Base-by-base conservation (phyloP, 331 rosid species). In the Phaseolus coccineus region DNA sequence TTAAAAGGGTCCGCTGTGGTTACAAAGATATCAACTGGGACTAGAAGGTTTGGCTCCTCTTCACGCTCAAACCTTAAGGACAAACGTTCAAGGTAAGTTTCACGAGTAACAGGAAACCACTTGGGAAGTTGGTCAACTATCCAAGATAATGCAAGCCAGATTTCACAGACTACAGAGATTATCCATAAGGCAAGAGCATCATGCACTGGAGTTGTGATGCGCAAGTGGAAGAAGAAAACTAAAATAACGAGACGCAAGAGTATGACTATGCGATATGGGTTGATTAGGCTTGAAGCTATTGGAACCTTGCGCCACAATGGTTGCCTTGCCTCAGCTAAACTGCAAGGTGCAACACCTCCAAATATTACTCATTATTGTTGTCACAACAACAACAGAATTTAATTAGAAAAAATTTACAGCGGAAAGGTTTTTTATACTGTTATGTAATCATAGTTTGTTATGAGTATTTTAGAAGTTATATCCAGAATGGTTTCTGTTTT, bases 111-210 rank as follows among this genome's bases (percentile, higher is more conserved):
- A 6, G 98, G 98, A 73, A 81, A 83, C 98, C 98, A 94, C 73
- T 94, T 94, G 58, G 98, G 97, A 82, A 94, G 84, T 61, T 94
- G 98, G 68, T 94, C 97, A 19, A 92, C 89, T 22, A 94, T 76
- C 98, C 98, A 94, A 3, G 98, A 94, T 62, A 94, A 55, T 3
- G 95, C 96, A 53, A 94, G 88, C 97, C 98, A 94, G 64, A 88
- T 81, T 86, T 94, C 98, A 42, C 98, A 94, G 3, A 94, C 84
- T 2, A 94, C 94, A 11, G 98, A 91, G 77, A 88, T 87, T 14
- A 94, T 85, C 98, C 98, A 94, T 14, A 94, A 83, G 62, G 92
- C 84, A 15, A 30, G 85, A 57, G 98, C 97, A 78, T 94, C 97
- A 40, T 88, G 73, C 1, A 91, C 97, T 2, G 98, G 97, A 11